These are phyloP conservation scores for Exophiala spinifera DNA, from an alignment of 2,329 filamentous ascomycete genomes.

Conservation along the genomic window DNA sequence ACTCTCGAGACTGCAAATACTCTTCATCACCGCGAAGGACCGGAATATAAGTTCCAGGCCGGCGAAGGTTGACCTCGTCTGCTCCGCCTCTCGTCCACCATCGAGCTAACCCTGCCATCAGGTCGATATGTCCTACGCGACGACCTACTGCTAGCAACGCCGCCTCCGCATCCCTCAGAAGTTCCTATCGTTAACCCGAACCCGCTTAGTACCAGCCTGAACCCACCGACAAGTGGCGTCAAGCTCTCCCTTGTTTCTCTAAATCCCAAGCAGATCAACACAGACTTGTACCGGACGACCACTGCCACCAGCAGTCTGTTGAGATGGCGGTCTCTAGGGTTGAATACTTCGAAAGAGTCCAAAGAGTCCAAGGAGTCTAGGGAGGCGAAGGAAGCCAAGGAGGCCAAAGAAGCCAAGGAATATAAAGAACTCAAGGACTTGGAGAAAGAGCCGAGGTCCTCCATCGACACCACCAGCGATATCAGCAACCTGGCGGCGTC, in stretches of 20 bases:
- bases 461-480: conserved; percentile 59
- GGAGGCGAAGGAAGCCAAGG: conserved; percentile 54
- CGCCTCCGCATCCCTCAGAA: conserved; percentile 93
- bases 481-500: conserved; percentile 46
- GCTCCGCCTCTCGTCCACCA: background rate
- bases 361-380: conserved; percentile 37
- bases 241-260: conserved; percentile 76
- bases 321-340: conserved; percentile 27
- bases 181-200: conserved; percentile 83
- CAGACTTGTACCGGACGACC: conserved; percentile 51
- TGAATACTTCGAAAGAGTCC: conserved; percentile 25
- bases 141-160: conserved; percentile 86
- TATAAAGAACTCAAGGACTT: conserved; percentile 58
- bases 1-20: conserved; percentile 94
- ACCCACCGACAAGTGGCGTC: conserved; percentile 79
- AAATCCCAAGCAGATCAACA: conserved; percentile 54
- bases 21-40: conserved; percentile 72
- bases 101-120: conserved; percentile 36
- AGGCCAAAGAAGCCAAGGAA: conserved; percentile 39
- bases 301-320: conserved; percentile 48
- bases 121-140: conserved; percentile 89
- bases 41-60: conserved; percentile 85
- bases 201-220: conserved; percentile 78
- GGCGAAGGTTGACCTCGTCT: conserved; percentile 69
- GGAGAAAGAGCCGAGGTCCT: conserved; percentile 59